Evolutionary conservation across 2,329 filamentous ascomycete genomes (phyloP), one percentile per base, ranked within the genome.

Genomic region (Lasiodiplodia hormozganensis): DNA sequence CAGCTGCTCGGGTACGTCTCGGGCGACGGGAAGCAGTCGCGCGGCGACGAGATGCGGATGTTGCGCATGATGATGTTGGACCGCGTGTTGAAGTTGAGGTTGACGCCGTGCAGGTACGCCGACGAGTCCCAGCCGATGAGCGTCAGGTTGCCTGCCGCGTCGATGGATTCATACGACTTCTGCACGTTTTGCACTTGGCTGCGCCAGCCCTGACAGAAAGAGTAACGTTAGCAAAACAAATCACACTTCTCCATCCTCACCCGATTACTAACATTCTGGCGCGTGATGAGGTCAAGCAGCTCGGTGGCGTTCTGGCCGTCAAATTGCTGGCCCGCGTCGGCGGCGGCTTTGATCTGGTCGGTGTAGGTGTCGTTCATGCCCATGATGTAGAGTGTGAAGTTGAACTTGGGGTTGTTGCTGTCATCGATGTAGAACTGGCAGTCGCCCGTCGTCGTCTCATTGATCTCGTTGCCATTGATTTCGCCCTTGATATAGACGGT

Each of bases 41-140:
- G 49, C 25, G 62, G 62, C 21, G 62, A 56, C 14, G 62, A 65
- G 23, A 65, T 54, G 51, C 62, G 62, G 4, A 65, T n/a, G 62
- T 65, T 65, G 51, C 62, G 62, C 34, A 65, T 56, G 51, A 65
- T 65, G 51, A 65, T 65, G 51, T 65, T 65, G 36, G 62, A 54
- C 21, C 52, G 49, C 49, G 23, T n/a, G 62, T 65, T 65, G 62
- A 65, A 65, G 51, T 47, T 53, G 8, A 65, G 62, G 34, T 56
- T 65, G 47, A 65, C 62, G 52, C 62, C 62, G 51, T 65, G 49
- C 34, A 65, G 62, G 36, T 65, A 65, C 5, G 62, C 51, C 1
- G 49, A 54, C 14, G 34, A 28, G 23, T 65, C 62, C 62, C 49
- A 65, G 23, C 62, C 62, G 51, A 65, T 21, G 11, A 65, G 51